A percentile compares a stretch with the other conserved stretches of the same genome.
These are phyloP conservation scores for Scheffersomyces lignosus DNA, from an alignment of 805 yeast genomes.

Conservation along the genomic window DNA sequence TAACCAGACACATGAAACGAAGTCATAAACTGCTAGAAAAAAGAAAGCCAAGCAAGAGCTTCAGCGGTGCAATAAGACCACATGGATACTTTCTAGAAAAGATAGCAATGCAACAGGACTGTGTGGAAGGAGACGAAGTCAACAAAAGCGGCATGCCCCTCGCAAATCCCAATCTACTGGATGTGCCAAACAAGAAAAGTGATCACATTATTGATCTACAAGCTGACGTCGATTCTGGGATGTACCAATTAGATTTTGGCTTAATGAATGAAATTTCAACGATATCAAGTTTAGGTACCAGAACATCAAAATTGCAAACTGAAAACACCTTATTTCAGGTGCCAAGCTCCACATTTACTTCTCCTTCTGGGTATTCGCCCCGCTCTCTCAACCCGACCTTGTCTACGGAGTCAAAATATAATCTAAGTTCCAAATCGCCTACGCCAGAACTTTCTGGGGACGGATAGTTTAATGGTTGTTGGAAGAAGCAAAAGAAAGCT, in stretches of 20 bases:
- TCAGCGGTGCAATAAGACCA: not conserved
- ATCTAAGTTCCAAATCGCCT: not conserved
- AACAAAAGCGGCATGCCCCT: no score
- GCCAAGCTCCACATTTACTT: not conserved
- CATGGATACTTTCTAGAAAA: conserved; percentile 19
- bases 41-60: not conserved
- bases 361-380: not conserved
- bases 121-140: conserved; percentile 24
- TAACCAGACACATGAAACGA: not conserved
- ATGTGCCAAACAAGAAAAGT: no score
- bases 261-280: no score
- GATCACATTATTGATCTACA: no score
- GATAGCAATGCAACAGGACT: conserved; percentile 42
- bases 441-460: not conserved
- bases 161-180: no score
- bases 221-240: no score
- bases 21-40: not conserved
- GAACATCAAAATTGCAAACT: no score
- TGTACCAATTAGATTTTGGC: no score
- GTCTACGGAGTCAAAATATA: not conserved
- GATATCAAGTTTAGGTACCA: no score
- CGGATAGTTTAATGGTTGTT: not conserved
- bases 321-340: no score
- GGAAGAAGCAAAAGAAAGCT: not conserved
- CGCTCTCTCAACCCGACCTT: not conserved